Percentiles rank a stretch among this genome's conserved stretches.
Evolutionary conservation across 805 yeast genomes (phyloP).

Genomic region (Wickerhamiella sergipiensis): DNA sequence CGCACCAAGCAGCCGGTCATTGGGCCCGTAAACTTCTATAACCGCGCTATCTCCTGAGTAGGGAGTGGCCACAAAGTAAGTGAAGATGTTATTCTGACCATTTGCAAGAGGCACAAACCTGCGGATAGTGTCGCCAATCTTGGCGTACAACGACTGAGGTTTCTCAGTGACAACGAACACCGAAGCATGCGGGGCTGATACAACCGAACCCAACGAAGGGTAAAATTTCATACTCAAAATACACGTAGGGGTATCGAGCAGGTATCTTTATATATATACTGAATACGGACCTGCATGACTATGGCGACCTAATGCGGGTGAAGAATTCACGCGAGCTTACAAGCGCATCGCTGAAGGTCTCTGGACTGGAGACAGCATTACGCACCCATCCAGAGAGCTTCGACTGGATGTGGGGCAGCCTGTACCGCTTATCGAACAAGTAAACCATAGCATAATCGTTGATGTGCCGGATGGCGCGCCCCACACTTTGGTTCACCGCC

Average conservation of each 20-base stretch:
- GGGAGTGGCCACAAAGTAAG: background rate
- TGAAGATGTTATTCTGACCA: background rate
- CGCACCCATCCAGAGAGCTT: constrained; percentile 69
- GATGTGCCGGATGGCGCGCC: constrained; percentile 77
- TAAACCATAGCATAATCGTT: constrained; percentile 68
- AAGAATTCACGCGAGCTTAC: constrained; percentile 4
- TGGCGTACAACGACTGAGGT: background rate
- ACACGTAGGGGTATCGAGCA: too few species aligned
- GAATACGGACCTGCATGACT: background rate
- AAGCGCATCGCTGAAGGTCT: background rate
- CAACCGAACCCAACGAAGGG: too few species aligned
- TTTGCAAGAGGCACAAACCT: background rate
- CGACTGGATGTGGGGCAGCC: constrained; percentile 30
- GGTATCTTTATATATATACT: too few species aligned
- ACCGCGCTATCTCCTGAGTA: background rate
- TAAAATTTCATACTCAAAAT: too few species aligned
- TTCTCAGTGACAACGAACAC: too few species aligned
- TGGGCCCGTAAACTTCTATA: background rate
- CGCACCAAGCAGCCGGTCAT: background rate
- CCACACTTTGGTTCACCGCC: constrained; percentile 84
- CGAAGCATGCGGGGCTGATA: too few species aligned
- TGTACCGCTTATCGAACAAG: constrained; percentile 55
- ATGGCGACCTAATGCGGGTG: background rate
- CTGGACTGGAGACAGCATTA: constrained; percentile 20
- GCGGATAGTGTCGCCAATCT: background rate